Evolutionary conservation across 2,329 filamentous ascomycete genomes (phyloP).

Genomic region (Fusarium buharicum): DNA sequence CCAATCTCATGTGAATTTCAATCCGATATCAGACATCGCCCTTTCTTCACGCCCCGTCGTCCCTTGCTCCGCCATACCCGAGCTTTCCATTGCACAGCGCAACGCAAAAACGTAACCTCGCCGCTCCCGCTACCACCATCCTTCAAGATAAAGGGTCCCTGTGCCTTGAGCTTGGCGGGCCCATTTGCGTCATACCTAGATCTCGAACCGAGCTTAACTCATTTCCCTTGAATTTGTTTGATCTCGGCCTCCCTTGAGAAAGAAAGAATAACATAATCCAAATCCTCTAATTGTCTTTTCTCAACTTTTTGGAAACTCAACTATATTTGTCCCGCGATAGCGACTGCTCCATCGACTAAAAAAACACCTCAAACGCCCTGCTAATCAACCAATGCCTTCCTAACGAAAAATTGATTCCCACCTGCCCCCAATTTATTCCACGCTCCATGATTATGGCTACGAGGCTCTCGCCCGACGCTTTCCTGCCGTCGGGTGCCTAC

Average conservation of each 20-base stretch:
- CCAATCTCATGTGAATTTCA: slow-evolving; percentile 5
- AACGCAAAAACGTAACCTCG: slow-evolving; percentile 21
- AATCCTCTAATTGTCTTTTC: slow-evolving; percentile 1
- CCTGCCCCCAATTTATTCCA: slow-evolving; percentile 32
- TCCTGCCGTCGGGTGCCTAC: slow-evolving; percentile 45
- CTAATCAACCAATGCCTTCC: slow-evolving; percentile 34
- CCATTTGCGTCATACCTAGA: slow-evolving; percentile 44
- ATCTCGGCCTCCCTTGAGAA: slow-evolving; percentile 14
- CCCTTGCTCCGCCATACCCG: not conserved
- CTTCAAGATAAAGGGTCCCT: slow-evolving; percentile 39
- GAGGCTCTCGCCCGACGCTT: slow-evolving; percentile 43
- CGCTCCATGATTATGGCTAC: slow-evolving; percentile 40
- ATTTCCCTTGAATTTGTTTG: slow-evolving; percentile 20
- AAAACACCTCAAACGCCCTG: slow-evolving; percentile 3
- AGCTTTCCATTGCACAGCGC: slow-evolving; percentile 19
- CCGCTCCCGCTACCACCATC: slow-evolving; percentile 28
- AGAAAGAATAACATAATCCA: slow-evolving; percentile 6
- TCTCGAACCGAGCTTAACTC: slow-evolving; percentile 21
- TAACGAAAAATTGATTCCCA: slow-evolving; percentile 30
- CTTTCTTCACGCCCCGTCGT: slow-evolving; percentile 1
- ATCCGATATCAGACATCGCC: slow-evolving; percentile 5
- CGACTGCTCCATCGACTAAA: slow-evolving; percentile 8
- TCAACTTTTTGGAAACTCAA: not conserved
- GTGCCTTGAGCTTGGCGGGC: slow-evolving; percentile 41
- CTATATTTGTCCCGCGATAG: slow-evolving; percentile 4